Evolutionary conservation across 169 alveolate genomes (phyloP).

Genomic region (Cryptosporidium muris): DNA sequence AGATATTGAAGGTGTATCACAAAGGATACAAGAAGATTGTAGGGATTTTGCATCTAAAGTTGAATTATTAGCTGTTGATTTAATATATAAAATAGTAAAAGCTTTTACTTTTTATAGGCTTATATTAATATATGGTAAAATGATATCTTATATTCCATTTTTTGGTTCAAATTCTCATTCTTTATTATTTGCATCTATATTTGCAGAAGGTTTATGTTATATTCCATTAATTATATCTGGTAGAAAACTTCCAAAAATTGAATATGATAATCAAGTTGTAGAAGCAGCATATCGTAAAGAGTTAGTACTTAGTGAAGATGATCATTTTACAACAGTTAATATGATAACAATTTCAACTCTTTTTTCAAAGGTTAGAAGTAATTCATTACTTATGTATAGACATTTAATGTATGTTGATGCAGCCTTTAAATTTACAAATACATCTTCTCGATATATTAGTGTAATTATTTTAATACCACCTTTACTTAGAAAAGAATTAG

Average conservation of each 20-base stretch:
- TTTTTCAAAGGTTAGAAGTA: slow-evolving; percentile 27
- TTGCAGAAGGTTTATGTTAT: slow-evolving; percentile 27
- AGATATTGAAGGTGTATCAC: slow-evolving; percentile 68
- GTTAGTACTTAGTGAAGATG: slow-evolving; percentile 21
- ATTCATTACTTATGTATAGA: slow-evolving; percentile 39
- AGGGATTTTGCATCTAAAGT: slow-evolving; percentile 32
- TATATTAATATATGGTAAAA: slow-evolving; percentile 33
- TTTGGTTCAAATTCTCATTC: slow-evolving; percentile 65
- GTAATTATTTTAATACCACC: slow-evolving; percentile 36
- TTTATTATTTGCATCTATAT: slow-evolving; percentile 41
- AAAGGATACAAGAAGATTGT: slow-evolving; percentile 68
- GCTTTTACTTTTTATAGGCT: slow-evolving; percentile 41
- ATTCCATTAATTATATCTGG: slow-evolving; percentile 57
- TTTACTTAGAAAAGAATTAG: slow-evolving; percentile 27
- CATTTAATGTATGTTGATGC: slow-evolving; percentile 69
- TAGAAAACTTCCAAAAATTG: slow-evolving; percentile 41
- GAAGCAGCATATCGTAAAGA: slow-evolving; percentile 69
- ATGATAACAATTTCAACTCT: slow-evolving; percentile 33
- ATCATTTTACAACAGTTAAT: slow-evolving; percentile 1
- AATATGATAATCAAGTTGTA: slow-evolving; percentile 59
- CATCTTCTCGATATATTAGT: slow-evolving; percentile 27
- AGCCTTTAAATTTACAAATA: slow-evolving; percentile 30
- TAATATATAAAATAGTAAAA: slow-evolving; percentile 25
- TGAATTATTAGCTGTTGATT: slow-evolving; percentile 43
- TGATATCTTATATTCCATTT: slow-evolving; percentile 47